Base-by-base conservation (phyloP, 2,329 filamentous ascomycete genomes). In the Metarhizium guizhouense region DNA sequence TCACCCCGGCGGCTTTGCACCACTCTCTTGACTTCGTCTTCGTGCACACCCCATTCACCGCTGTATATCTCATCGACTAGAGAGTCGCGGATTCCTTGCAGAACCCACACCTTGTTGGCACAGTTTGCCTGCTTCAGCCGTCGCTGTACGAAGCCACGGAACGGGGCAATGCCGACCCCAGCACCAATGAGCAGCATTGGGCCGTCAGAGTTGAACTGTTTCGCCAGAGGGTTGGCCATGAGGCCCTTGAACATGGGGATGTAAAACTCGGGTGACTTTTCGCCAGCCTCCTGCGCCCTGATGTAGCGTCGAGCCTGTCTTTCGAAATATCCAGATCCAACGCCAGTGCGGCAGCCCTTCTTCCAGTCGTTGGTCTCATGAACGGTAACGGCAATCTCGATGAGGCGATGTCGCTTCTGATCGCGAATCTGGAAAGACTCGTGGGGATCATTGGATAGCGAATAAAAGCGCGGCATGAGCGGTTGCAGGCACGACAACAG, bases 401-500 rank as follows among this genome's bases (percentile, higher is more conserved):
- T 86, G 57, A 97, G 75, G 34, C 92, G 88, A 60, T 88, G 87
- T 62, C 82, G 81, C 60, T 87, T 82, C 43, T 83, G 81, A 60
- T 87, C 87, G 59, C 84, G 81, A 25, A 85, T 80, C 59, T 82
- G 81, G 58, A 82, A 88, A 7, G 79, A 80, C 62, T 95, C 84
- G 60, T 94, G 89, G 0, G 94, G 94, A 66, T 99, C 94, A 69
- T 96, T 96, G 54, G 92, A 96, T 14, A 99, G 84, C 4, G 93
- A 97, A 76, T 99, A 99, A 77, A 99, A 99, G 58, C 94, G 88
- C 3, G 94, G 94, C 93, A 97, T 97, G 53, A 97, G 80, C 51
- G 90, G 88, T 64, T 88, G 88, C 54, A 96, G 82, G 47, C 87
- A 82, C 2, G 88, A 88, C 40, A 96, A 80, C 11, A 99, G 78